Conservation (phyloP, 2,329 filamentous ascomycete genomes). For the Erysiphe pulchra region DNA sequence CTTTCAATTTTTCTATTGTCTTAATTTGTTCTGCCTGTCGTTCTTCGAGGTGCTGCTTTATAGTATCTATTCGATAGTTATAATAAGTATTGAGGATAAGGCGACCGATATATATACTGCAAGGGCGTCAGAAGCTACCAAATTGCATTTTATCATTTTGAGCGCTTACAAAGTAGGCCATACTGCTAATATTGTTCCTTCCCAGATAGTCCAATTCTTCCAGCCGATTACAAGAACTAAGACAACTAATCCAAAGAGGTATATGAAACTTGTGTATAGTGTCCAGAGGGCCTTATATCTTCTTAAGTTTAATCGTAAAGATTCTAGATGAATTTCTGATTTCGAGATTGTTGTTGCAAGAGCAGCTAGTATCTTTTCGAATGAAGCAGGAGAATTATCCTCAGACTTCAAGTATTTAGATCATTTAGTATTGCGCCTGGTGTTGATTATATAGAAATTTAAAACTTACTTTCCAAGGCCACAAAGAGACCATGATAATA, state of each 20-base stretch:
- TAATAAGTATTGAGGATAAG: constrained; percentile 43
- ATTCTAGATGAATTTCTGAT: constrained; percentile 48
- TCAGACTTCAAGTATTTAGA: constrained; percentile 28
- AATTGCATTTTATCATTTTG: neutral
- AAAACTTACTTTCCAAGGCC: constrained; percentile 51
- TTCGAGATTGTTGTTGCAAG: constrained; percentile 63
- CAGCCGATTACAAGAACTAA: constrained; percentile 66
- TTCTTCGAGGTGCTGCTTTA: constrained; percentile 43
- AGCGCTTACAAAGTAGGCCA: constrained; percentile 51
- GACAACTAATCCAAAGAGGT: constrained; percentile 66
- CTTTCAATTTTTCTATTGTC: constrained; percentile 85
- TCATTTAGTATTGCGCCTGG: too few relatives aligned
- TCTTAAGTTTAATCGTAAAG: constrained; percentile 42
- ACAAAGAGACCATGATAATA: constrained; percentile 48
- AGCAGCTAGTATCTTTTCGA: constrained; percentile 70
- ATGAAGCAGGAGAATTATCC: constrained; percentile 63
- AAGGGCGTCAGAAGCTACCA: constrained; percentile 5
- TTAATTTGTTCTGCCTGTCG: constrained; percentile 55
- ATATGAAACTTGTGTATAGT: constrained; percentile 72
- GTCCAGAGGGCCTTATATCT: constrained; percentile 70
- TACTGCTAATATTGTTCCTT: constrained; percentile 56
- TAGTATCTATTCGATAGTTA: constrained; percentile 50
- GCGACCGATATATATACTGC: constrained; percentile 57
- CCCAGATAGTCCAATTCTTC: constrained; percentile 46
- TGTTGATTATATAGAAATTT: neutral